A percentile compares a stretch with the other conserved stretches of the same genome.
Conservation (phyloP, 257 asterid genomes). For the Rehmannia glutinosa region DNA sequence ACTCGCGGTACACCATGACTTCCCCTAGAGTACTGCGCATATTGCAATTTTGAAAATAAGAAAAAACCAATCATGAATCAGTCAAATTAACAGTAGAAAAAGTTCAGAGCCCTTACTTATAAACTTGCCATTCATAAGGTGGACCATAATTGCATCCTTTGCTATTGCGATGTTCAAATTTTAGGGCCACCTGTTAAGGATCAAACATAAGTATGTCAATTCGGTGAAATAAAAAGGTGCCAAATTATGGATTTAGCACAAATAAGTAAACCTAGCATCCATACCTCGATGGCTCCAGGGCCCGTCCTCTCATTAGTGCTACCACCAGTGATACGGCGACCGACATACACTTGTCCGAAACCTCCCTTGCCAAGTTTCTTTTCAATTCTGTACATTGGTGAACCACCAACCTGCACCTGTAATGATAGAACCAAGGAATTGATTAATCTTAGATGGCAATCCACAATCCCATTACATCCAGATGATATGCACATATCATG, state of each 20-base stretch:
- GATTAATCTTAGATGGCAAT: neutral
- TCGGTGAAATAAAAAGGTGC: neutral
- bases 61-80: slow-evolving; percentile 1
- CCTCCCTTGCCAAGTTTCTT: slow-evolving; percentile 92
- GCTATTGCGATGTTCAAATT: slow-evolving; percentile 77
- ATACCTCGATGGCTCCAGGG: slow-evolving; percentile 61
- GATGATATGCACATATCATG: neutral
- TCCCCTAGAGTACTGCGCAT: slow-evolving; percentile 67
- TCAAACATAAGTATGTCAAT: slow-evolving; percentile 5
- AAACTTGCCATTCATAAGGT: slow-evolving; percentile 87
- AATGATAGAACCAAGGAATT: neutral
- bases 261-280: neutral
- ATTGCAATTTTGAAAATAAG: slow-evolving; percentile 9
- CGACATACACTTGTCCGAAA: slow-evolving; percentile 89
- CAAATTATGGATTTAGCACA: neutral
- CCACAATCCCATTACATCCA: neutral
- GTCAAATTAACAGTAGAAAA: slow-evolving; percentile 2
- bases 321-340: slow-evolving; percentile 63
- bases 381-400: slow-evolving; percentile 59
- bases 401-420: slow-evolving; percentile 89
- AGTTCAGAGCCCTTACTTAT: slow-evolving; percentile 45
- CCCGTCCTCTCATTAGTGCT: slow-evolving; percentile 46
- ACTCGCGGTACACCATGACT: slow-evolving; percentile 91
- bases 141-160: slow-evolving; percentile 85
- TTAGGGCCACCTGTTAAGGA: slow-evolving; percentile 67